Evolutionary conservation across 2,329 filamentous ascomycete genomes (phyloP).

Genomic region (Nemania sp.): DNA sequence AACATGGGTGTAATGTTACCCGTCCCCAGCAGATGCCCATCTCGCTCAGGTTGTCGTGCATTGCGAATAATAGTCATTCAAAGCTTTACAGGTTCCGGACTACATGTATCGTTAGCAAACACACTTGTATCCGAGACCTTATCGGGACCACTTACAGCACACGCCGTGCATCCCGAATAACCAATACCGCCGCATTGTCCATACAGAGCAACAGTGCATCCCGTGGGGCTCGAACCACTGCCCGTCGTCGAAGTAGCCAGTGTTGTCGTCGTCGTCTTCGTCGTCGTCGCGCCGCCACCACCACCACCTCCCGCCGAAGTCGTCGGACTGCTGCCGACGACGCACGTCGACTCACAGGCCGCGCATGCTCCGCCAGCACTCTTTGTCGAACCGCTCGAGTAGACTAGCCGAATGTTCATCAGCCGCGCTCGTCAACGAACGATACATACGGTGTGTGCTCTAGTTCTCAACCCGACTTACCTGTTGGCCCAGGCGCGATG

Average conservation of each 20-base stretch:
- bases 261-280: constrained; percentile 28
- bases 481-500: constrained; percentile 48
- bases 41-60: constrained; percentile 35
- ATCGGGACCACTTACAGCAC: constrained; percentile 41
- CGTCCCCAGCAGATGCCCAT: not conserved
- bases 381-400: constrained; percentile 44
- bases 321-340: constrained; percentile 37
- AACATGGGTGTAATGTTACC: not conserved
- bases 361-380: constrained; percentile 44
- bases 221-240: constrained; percentile 30
- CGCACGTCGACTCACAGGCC: constrained; percentile 48
- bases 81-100: constrained; percentile 42
- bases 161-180: constrained; percentile 45
- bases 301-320: constrained; percentile 33
- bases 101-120: constrained; percentile 37
- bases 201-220: constrained; percentile 43
- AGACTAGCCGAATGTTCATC: constrained; percentile 28
- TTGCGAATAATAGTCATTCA: constrained; percentile 48
- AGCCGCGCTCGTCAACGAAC: not conserved
- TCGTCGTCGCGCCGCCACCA: constrained; percentile 26
- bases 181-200: constrained; percentile 46
- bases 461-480: constrained; percentile 21
- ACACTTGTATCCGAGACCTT: not conserved
- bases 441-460: not conserved
- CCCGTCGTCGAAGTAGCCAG: constrained; percentile 21